A percentile compares a stretch with the other conserved stretches of the same genome.
Evolutionary conservation across 1,139 yeast genomes (phyloP).

Genomic region (Suhomyces guaymorum): DNA sequence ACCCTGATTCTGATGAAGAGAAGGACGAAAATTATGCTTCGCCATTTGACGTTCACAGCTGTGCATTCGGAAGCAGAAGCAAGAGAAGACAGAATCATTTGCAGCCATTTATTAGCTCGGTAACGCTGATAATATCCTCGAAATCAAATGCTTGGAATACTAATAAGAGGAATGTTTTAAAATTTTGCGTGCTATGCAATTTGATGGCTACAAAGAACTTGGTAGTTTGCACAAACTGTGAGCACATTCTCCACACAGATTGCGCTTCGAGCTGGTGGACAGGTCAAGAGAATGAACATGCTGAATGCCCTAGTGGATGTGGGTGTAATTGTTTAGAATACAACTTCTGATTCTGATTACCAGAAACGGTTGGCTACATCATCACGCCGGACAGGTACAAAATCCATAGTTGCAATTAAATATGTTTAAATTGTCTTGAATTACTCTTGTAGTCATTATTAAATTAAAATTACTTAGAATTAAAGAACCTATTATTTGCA

Average conservation of each 20-base stretch:
- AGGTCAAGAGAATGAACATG: slow-evolving; percentile 25
- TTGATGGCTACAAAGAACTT: slow-evolving; percentile 60
- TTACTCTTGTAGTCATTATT: too few relatives aligned
- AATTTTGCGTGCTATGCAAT: slow-evolving; percentile 66
- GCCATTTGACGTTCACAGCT: slow-evolving; percentile 37
- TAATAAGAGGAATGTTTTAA: slow-evolving; percentile 26
- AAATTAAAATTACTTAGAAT: neutral
- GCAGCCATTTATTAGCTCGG: slow-evolving; percentile 26
- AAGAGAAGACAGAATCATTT: slow-evolving; percentile 21
- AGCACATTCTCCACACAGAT: slow-evolving; percentile 72
- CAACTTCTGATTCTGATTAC: slow-evolving; percentile 8
- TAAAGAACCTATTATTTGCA: neutral
- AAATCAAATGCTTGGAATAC: slow-evolving; percentile 37
- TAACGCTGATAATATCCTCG: slow-evolving; percentile 27
- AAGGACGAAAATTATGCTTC: slow-evolving; percentile 15
- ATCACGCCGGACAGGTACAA: too few relatives aligned
- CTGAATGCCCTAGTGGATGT: slow-evolving; percentile 87
- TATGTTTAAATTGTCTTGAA: too few relatives aligned
- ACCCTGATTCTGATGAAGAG: slow-evolving; percentile 30
- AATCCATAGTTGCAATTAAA: too few relatives aligned
- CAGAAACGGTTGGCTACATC: too few relatives aligned
- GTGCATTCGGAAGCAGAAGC: slow-evolving; percentile 45
- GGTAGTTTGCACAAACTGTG: slow-evolving; percentile 71
- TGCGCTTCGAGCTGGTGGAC: slow-evolving; percentile 88
- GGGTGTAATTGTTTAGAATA: slow-evolving; percentile 67